Evolutionary conservation across 331 rosid species (phyloP), one percentile per base, ranked within the genome.

Genomic region (Quercus lobata): DNA sequence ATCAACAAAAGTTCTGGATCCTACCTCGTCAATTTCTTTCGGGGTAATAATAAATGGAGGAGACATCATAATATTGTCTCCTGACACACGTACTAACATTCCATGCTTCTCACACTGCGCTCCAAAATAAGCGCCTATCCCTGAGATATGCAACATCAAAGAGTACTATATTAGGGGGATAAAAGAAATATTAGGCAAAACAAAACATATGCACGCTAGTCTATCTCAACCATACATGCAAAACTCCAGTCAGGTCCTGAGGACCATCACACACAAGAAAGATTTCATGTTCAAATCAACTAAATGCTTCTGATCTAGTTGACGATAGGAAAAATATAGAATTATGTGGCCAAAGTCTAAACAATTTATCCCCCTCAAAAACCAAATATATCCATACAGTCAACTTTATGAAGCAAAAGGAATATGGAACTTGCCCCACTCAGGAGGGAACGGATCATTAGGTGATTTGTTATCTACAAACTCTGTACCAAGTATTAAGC

Each of bases 391-490:
- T 44, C 7, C 22, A n/a, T 34, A n/a, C 18, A 21, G 14, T 10
- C 54, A 18, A 29, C 52, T 73, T 7, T 22, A 16, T 16, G 21
- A 24, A 34, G 18, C 18, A 57, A 78, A 73, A 57, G 57, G 63
- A 74, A 57, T 18, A 74, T 56, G 72, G 76, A 71, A 87, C 96
- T 86, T 85, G 76, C 98, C 97, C 99, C 99, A 95, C 88, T 88
- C 96, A 69, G 94, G 78, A 84, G 99, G 98, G 78, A 95, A 95
- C 17, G 84, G 89, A 86, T 87, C 90, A 80, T 91, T 88, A 4
- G 99, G 99, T 52, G 98, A 91, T 78, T 93, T 93, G 56, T 95
- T 95, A 84, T 95, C 91, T 1, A 91, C 6, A 82, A 95, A 95
- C 83, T 95, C 97, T 1, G 94, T 93, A 35, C 89, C 98, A 49